These are phyloP conservation scores for Penicillium sp. DNA, from an alignment of 2,329 filamentous ascomycete genomes.

Conservation along the genomic window DNA sequence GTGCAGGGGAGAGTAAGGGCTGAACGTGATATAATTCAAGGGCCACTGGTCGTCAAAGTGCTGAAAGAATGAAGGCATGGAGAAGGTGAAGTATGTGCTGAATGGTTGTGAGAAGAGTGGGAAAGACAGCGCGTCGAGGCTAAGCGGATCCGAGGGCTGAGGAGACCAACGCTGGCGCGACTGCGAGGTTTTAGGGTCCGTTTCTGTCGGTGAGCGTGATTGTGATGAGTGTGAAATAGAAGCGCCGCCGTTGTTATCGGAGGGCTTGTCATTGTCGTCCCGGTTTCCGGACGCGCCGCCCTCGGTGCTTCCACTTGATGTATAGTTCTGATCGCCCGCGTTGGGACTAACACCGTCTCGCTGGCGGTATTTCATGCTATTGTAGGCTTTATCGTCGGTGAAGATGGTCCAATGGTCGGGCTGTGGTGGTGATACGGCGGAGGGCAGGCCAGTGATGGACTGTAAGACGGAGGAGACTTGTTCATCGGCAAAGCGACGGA, in stretches of 20 bases:
- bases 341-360: slow-evolving; percentile 12
- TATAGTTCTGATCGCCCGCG: slow-evolving; percentile 8
- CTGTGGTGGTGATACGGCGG: slow-evolving; percentile 34
- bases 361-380: slow-evolving; percentile 22
- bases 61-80: slow-evolving; percentile 32
- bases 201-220: slow-evolving; percentile 18
- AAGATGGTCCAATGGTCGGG: slow-evolving; percentile 40
- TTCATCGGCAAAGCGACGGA: slow-evolving; percentile 63
- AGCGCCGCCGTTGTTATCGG: not conserved
- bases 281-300: slow-evolving; percentile 6
- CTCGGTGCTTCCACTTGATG: slow-evolving; percentile 9
- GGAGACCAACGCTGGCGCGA: slow-evolving; percentile 12
- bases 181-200: slow-evolving; percentile 29
- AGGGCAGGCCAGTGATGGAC: slow-evolving; percentile 52
- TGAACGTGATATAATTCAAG: slow-evolving; percentile 48
- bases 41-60: slow-evolving; percentile 41
- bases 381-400: slow-evolving; percentile 32
- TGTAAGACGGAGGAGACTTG: slow-evolving; percentile 58
- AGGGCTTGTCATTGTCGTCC: slow-evolving; percentile 5
- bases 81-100: slow-evolving; percentile 10
- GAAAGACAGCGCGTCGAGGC: slow-evolving; percentile 34
- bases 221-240: not conserved
- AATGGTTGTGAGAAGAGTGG: not conserved
- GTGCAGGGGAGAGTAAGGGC: slow-evolving; percentile 57
- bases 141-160: slow-evolving; percentile 28